phyloP scores from a whole-genome alignment of 192 early-diverging fungal genomes.

The Jimgerdemannia flammicorona region DNA sequence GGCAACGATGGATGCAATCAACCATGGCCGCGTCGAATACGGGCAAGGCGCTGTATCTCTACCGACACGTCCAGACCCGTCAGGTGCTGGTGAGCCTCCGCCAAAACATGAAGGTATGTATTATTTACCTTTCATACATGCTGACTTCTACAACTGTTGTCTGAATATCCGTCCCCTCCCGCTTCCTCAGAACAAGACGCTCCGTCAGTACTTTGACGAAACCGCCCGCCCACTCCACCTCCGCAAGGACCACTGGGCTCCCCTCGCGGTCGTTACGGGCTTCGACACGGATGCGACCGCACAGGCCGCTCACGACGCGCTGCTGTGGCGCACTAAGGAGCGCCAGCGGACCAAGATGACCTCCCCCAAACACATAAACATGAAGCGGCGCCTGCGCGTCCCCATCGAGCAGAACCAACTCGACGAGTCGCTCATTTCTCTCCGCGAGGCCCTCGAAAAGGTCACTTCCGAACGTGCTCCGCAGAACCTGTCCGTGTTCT shows the following conservation, averaged over 20 bases:
- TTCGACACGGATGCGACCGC: slow-evolving; percentile 32
- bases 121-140: not conserved
- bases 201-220: slow-evolving; percentile 21
- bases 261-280: slow-evolving; percentile 42
- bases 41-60: slow-evolving; percentile 26
- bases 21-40: too few species aligned
- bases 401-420: not conserved
- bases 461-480: not conserved
- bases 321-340: slow-evolving; percentile 41
- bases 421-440: not conserved
- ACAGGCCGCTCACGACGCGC: slow-evolving; percentile 41
- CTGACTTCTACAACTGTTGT: not conserved
- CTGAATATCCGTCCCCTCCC: not conserved
- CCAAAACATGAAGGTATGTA: slow-evolving; percentile 39
- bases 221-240: slow-evolving; percentile 39
- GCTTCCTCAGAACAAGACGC: slow-evolving; percentile 3
- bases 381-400: not conserved
- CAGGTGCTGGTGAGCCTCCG: slow-evolving; percentile 47
- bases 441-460: not conserved
- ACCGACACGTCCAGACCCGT: slow-evolving; percentile 48
- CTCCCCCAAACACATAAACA: not conserved
- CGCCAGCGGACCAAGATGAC: slow-evolving; percentile 20
- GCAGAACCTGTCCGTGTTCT: not conserved
- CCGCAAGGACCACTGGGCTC: slow-evolving; percentile 49
- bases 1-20: too few species aligned